phyloP scores from a whole-genome alignment of 2,329 filamentous ascomycete species.

The Nannizziopsis barbatae region DNA sequence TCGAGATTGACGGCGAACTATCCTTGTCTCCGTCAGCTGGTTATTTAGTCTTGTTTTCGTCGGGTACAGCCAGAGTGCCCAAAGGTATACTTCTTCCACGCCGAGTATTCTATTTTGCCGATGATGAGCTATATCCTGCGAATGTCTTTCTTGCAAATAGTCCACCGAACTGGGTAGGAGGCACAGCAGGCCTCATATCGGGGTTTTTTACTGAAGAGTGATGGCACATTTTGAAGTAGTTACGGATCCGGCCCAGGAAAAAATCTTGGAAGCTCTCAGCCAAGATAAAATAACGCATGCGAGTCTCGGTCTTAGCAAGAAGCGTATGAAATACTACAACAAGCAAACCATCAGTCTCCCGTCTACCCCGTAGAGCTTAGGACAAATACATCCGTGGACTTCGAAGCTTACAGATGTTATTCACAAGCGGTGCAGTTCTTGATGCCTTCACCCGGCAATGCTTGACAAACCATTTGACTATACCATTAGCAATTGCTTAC shows the following conservation, averaged over 20 bases:
- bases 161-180: conserved; percentile 9
- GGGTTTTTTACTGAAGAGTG: conserved; percentile 1
- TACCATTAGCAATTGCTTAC: conserved; percentile 6
- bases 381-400: conserved; percentile 8
- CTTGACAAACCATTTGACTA: neutral
- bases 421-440: conserved; percentile 4
- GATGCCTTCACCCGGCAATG: conserved; percentile 2
- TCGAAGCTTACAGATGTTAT: conserved; percentile 3
- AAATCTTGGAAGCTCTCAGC: conserved; percentile 6
- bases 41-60: conserved; percentile 37
- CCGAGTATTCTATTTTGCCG: neutral
- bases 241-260: neutral
- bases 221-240: conserved; percentile 1
- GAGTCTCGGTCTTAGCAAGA: neutral
- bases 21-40: neutral
- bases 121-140: neutral
- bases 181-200: neutral
- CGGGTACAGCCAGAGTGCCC: conserved; percentile 36
- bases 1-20: conserved; percentile 1
- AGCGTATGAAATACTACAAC: conserved; percentile 12
- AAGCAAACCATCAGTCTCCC: conserved; percentile 8
- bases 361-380: neutral
- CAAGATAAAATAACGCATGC: neutral
- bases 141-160: conserved; percentile 4
- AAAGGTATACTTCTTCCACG: conserved; percentile 31